Percentiles rank a stretch among this genome's conserved stretches.
These are phyloP conservation scores for Hanseniaspora thailandica DNA, from an alignment of 805 yeast genomes.

Conservation along the genomic window DNA sequence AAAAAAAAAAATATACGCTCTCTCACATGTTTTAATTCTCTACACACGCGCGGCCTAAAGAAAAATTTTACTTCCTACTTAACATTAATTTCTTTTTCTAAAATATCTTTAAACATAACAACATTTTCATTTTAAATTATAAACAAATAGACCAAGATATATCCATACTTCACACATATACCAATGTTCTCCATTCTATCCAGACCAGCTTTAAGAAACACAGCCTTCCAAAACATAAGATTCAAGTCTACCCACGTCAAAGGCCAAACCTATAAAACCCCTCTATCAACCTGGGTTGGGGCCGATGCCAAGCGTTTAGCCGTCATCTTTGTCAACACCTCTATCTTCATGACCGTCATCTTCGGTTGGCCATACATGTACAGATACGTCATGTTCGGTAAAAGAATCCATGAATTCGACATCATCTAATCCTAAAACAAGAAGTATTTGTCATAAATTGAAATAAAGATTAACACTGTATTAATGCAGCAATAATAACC, in stretches of 20 bases:
- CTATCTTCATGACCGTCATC: slow-evolving; percentile 17
- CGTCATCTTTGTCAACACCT: slow-evolving; percentile 20
- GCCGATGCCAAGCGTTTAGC: slow-evolving; percentile 23
- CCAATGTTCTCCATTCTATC: slow-evolving; percentile 8
- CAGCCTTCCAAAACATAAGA: slow-evolving; percentile 5
- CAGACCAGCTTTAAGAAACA: slow-evolving; percentile 5
- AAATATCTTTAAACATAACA: too few species aligned
- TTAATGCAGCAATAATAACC: too few species aligned
- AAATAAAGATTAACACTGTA: too few species aligned
- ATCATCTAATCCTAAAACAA: neutral
- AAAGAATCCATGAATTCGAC: slow-evolving; percentile 5
- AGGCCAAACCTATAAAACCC: slow-evolving; percentile 17
- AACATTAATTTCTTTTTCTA: too few species aligned
- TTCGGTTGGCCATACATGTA: slow-evolving; percentile 25
- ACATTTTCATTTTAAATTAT: too few species aligned
- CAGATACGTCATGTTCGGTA: slow-evolving; percentile 12
- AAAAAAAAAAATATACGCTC: too few species aligned
- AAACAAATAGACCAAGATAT: too few species aligned
- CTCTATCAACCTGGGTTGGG: slow-evolving; percentile 21
- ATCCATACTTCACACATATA: neutral
- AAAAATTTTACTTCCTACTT: too few species aligned
- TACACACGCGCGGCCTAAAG: too few species aligned
- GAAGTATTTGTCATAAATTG: neutral
- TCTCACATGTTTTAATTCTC: too few species aligned
- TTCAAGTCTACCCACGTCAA: slow-evolving; percentile 14